These are phyloP conservation scores for Anthostomella pinea DNA, from an alignment of 2,329 filamentous ascomycete species.

Conservation along the genomic window DNA sequence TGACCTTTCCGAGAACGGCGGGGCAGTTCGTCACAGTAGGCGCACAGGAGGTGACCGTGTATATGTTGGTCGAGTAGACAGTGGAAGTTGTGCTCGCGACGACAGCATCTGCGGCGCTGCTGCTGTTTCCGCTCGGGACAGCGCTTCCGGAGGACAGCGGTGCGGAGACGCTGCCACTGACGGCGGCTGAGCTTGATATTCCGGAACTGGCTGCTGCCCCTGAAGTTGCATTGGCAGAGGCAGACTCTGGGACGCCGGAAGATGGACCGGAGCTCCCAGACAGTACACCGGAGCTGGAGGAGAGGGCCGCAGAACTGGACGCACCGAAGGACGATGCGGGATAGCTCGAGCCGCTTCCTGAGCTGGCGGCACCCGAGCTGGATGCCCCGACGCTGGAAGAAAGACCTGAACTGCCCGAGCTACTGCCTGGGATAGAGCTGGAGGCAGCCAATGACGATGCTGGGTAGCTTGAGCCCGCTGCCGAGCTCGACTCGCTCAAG, in stretches of 20 bases:
- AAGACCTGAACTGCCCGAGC: too few relatives aligned
- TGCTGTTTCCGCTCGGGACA: not conserved
- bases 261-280: not conserved
- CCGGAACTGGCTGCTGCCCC: constrained; percentile 5
- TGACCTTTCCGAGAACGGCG: constrained; percentile 17
- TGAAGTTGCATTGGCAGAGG: not conserved
- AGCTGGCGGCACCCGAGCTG: not conserved
- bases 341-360: not conserved
- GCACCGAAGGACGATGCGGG: not conserved
- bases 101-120: constrained; percentile 5
- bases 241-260: not conserved
- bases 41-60: constrained; percentile 26
- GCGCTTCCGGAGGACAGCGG: not conserved
- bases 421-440: not conserved
- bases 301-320: not conserved
- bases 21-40: constrained; percentile 27
- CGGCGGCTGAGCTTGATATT: constrained; percentile 7
- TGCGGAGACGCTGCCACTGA: constrained; percentile 6
- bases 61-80: constrained; percentile 28
- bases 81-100: constrained; percentile 19
- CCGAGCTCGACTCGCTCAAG: constrained; percentile 6
- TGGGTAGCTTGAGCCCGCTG: constrained; percentile 6
- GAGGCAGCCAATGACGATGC: not conserved
- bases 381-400: not conserved
- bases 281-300: not conserved